Evolutionary conservation across 1,284 basidiomycete genomes (phyloP).

Genomic region (Sanghuangporus sanghuang): DNA sequence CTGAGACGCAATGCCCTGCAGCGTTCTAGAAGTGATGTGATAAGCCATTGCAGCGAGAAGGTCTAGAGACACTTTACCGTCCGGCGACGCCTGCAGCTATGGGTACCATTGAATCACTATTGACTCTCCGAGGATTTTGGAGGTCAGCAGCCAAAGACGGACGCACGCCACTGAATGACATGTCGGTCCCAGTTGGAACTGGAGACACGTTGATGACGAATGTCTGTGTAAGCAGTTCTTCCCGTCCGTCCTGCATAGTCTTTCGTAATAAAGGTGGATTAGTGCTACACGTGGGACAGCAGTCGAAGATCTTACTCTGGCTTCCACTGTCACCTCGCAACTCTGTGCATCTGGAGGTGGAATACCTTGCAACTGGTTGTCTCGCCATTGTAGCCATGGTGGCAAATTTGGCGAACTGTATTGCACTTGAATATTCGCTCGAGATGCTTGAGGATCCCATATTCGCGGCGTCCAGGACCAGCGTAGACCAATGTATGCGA

Average conservation of each 20-base stretch:
- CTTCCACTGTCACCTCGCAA: slow-evolving; percentile 66
- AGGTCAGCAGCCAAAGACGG: slow-evolving; percentile 54
- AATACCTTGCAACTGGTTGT: slow-evolving; percentile 67
- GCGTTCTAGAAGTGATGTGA: slow-evolving; percentile 2
- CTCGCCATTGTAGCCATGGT: slow-evolving; percentile 85
- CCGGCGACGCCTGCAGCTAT: slow-evolving; percentile 29
- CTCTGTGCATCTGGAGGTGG: slow-evolving; percentile 68
- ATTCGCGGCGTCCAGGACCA: slow-evolving; percentile 94
- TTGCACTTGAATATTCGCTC: slow-evolving; percentile 71
- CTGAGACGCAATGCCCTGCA: slow-evolving; percentile 17
- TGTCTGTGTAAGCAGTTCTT: slow-evolving; percentile 59
- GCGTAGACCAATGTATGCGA: slow-evolving; percentile 78
- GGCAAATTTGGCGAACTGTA: slow-evolving; percentile 82
- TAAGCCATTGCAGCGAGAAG: slow-evolving; percentile 19
- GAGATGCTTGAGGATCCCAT: slow-evolving; percentile 93
- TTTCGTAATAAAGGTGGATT: slow-evolving; percentile 24
- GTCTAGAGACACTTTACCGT: slow-evolving; percentile 27
- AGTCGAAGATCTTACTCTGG: slow-evolving; percentile 45
- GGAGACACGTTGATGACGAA: slow-evolving; percentile 72
- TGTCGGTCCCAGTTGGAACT: slow-evolving; percentile 54
- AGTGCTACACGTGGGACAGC: background rate
- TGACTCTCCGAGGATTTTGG: slow-evolving; percentile 48
- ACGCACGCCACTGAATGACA: slow-evolving; percentile 49
- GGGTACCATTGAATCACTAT: slow-evolving; percentile 50
- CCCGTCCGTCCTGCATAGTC: slow-evolving; percentile 69